phyloP scores from a whole-genome alignment of 2,329 filamentous ascomycete species.

The Cladobotryum mycophilum region DNA sequence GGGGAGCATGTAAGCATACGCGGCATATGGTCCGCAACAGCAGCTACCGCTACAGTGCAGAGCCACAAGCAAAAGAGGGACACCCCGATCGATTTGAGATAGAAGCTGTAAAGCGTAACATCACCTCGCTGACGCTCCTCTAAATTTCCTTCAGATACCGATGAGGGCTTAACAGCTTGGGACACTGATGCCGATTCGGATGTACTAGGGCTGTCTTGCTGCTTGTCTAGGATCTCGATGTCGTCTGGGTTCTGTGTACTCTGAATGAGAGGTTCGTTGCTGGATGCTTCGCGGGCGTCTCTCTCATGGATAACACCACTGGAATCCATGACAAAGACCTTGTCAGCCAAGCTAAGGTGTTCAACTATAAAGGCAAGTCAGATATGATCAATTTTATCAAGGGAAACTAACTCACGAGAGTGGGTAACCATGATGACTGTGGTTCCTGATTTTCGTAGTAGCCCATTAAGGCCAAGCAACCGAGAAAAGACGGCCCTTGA shows the following conservation, averaged over 20 bases:
- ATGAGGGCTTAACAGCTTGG: not conserved
- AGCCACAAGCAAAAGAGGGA: not conserved
- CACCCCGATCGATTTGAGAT: not conserved
- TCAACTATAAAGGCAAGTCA: not conserved
- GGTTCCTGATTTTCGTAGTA: not conserved
- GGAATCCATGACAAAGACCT: not conserved
- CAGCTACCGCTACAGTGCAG: not conserved
- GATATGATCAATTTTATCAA: not conserved
- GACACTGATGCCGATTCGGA: not conserved
- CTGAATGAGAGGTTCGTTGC: no score
- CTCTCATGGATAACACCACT: not conserved
- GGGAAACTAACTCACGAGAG: not conserved
- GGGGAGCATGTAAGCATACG: not conserved
- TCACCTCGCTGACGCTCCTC: not conserved
- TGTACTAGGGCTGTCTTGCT: no score
- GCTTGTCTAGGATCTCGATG: not conserved
- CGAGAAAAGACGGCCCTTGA: not conserved
- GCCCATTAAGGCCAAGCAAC: not conserved
- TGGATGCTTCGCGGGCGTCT: no score
- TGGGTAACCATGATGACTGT: constrained; percentile 2
- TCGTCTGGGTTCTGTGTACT: not conserved
- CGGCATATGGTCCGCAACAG: not conserved
- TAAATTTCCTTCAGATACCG: no score
- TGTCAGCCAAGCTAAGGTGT: not conserved
- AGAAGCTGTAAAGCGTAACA: not conserved